Evolutionary conservation across 2,329 filamentous ascomycete genomes (phyloP).

Genomic region (Didymellaceae sp.): DNA sequence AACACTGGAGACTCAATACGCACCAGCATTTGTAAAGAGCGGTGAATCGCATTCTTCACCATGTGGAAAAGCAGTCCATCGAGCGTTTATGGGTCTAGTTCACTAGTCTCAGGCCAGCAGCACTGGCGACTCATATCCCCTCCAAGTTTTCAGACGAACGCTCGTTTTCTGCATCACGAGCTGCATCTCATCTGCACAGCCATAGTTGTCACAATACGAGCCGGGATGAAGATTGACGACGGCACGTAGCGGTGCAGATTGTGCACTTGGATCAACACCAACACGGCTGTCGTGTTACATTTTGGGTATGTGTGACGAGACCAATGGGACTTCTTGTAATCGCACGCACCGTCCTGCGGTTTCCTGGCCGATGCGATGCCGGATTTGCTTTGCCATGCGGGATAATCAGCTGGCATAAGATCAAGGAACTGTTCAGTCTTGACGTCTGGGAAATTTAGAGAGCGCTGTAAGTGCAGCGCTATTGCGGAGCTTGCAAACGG

Average conservation of each 20-base stretch:
- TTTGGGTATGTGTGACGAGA: constrained; percentile 5
- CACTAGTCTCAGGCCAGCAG: constrained; percentile 8
- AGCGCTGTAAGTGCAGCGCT: constrained; percentile 6
- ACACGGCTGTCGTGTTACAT: not conserved
- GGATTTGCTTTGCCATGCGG: constrained; percentile 1
- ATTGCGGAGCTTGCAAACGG: constrained; percentile 6
- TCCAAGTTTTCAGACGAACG: not conserved
- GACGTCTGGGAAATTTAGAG: constrained; percentile 2
- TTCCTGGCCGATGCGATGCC: constrained; percentile 15
- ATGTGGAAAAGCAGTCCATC: not conserved
- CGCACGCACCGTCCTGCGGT: constrained; percentile 9
- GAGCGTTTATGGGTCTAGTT: constrained; percentile 6
- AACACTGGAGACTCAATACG: not conserved
- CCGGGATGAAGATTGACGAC: constrained; percentile 2
- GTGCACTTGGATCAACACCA: not conserved
- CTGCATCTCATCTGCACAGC: constrained; percentile 3
- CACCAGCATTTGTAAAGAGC: constrained; percentile 13
- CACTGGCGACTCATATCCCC: constrained; percentile 11
- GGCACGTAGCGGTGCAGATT: constrained; percentile 11
- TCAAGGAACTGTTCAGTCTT: not conserved
- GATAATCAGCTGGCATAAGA: constrained; percentile 4
- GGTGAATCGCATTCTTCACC: constrained; percentile 1
- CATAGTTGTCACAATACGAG: constrained; percentile 1
- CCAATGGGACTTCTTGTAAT: constrained; percentile 7
- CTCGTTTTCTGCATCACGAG: not conserved